A percentile compares a stretch with the other conserved stretches of the same genome.
Conservation (phyloP, 2,329 filamentous ascomycete species). For the Cladosporium colombiae region DNA sequence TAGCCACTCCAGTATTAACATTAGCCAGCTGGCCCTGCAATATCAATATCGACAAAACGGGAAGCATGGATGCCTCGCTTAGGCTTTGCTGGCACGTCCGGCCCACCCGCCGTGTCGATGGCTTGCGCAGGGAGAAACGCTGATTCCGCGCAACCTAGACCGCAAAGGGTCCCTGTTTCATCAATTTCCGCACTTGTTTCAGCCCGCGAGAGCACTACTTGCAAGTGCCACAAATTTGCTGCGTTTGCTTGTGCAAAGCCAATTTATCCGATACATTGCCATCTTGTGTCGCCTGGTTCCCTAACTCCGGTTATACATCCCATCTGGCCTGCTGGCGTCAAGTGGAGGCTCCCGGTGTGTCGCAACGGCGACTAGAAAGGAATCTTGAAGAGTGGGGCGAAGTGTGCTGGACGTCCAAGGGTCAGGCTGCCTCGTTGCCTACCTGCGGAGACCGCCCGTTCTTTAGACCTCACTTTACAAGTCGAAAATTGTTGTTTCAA, state of each 20-base stretch:
- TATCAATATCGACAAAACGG: not conserved
- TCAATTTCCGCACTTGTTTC: not conserved
- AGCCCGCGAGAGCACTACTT: not conserved
- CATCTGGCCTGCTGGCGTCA: not conserved
- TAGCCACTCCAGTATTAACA: not conserved
- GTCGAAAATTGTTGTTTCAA: not conserved
- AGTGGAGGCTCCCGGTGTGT: not conserved
- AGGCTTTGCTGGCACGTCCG: not conserved
- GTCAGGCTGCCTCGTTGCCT: not conserved
- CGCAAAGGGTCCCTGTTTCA: not conserved
- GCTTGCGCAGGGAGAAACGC: slow-evolving; percentile 3
- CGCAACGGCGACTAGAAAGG: not conserved
- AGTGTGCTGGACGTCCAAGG: not conserved
- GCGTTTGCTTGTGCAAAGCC: not conserved
- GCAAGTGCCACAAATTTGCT: not conserved
- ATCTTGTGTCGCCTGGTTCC: not conserved
- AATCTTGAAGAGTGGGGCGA: not conserved
- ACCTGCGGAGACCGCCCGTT: not conserved
- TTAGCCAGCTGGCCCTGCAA: slow-evolving; percentile 7
- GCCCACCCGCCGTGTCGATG: slow-evolving; percentile 1
- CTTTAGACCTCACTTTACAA: not conserved
- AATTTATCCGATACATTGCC: not conserved
- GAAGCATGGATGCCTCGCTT: slow-evolving; percentile 4
- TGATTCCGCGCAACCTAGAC: not conserved
- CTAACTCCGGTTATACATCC: not conserved